Percentiles rank a stretch among this genome's conserved stretches.
Evolutionary conservation across 169 alveolate species (phyloP).

Genomic region (Eimeria praecox): DNA sequence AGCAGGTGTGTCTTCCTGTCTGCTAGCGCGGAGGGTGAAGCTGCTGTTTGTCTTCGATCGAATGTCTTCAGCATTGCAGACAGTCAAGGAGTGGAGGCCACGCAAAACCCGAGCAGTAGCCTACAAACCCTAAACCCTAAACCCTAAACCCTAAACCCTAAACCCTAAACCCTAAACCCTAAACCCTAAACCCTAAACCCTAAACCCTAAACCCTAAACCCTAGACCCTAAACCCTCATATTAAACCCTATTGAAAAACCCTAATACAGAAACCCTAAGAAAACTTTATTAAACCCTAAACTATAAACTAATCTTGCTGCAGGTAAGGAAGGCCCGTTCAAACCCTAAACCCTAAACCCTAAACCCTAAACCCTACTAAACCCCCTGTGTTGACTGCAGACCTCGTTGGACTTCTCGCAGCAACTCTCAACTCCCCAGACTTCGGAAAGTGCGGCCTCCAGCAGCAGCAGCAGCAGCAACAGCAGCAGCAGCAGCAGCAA

Average conservation of each 20-base stretch:
- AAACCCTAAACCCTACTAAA: too few relatives aligned
- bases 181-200: too few relatives aligned
- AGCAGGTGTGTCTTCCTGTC: neutral
- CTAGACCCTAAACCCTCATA: neutral
- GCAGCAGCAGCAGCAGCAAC: neutral
- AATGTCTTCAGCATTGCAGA: neutral
- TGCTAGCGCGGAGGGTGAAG: neutral
- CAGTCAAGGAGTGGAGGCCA: neutral
- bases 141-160: too few relatives aligned
- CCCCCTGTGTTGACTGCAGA: neutral
- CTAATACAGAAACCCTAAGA: too few relatives aligned
- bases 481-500: neutral
- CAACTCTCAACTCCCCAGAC: neutral
- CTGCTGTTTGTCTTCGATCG: neutral
- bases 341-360: too few relatives aligned
- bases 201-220: too few relatives aligned
- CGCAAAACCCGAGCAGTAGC: neutral
- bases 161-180: too few relatives aligned
- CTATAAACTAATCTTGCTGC: too few relatives aligned
- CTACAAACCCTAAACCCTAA: too few relatives aligned
- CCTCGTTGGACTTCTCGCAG: neutral
- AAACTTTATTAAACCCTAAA: too few relatives aligned
- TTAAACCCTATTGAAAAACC: too few relatives aligned
- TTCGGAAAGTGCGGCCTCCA: constrained; percentile 10
- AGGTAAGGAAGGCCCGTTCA: too few relatives aligned